Evolutionary conservation across 306 rosid genomes (phyloP).

Genomic region (Vicia faba): DNA sequence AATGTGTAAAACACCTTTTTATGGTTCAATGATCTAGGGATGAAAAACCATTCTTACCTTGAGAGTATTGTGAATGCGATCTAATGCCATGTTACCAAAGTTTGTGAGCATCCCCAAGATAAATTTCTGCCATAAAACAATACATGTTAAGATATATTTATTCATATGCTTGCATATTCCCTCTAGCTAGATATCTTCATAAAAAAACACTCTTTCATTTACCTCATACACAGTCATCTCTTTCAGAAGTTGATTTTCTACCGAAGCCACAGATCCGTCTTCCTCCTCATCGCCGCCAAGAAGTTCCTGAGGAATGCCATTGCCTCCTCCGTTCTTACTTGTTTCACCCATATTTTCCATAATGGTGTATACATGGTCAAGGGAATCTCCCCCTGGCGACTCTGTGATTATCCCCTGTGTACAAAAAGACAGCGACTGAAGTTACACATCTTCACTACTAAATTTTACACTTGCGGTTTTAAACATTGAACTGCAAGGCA

Average conservation of each 20-base stretch:
- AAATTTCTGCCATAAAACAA: constrained; percentile 68
- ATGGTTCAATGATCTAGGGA: neutral
- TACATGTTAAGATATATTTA: constrained; percentile 17
- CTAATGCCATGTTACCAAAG: constrained; percentile 89
- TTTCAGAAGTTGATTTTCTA: constrained; percentile 81
- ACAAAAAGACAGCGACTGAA: neutral
- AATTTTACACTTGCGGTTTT: constrained; percentile 2
- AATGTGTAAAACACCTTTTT: neutral
- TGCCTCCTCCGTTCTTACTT: constrained; percentile 57
- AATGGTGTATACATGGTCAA: constrained; percentile 61
- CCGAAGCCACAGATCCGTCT: constrained; percentile 76
- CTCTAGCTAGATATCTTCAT: neutral
- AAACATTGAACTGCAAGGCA: constrained; percentile 14
- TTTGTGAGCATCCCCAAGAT: constrained; percentile 96
- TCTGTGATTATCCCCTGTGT: constrained; percentile 76
- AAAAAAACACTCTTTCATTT: constrained; percentile 18
- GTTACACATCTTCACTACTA: constrained; percentile 28
- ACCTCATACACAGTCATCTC: constrained; percentile 97
- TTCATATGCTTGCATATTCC: constrained; percentile 29
- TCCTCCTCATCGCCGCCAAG: constrained; percentile 87
- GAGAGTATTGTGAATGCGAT: constrained; percentile 93
- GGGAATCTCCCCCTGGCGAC: constrained; percentile 56
- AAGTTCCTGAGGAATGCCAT: constrained; percentile 67
- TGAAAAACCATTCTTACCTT: constrained; percentile 61
- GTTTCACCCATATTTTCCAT: constrained; percentile 67